Evolutionary conservation across 768 basidiomycete genomes (phyloP), one percentile per base, ranked within the genome.

Genomic region (Naganishia friedmannii): DNA sequence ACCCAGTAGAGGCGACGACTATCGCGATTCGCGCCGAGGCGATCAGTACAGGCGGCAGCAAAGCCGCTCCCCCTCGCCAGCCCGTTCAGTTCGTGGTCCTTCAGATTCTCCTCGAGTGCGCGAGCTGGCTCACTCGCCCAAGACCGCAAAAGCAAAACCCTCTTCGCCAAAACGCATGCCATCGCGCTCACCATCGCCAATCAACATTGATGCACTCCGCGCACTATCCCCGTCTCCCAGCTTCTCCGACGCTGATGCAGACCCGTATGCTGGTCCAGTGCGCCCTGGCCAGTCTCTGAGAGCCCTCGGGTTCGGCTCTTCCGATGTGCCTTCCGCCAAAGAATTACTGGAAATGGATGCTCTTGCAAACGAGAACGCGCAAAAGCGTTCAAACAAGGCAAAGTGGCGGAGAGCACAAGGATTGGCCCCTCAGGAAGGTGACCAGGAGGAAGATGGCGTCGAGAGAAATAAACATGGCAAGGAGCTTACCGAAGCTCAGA

Each of bases 331-430:
- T 39, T 92, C 91, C 19, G 90, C 95, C 78, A 86, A 86, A 63
- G 90, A 91, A 32, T 85, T 96, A 70, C 82, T 97, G 46, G 89
- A 88, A 7, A 86, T 90, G 83, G 90, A 93, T 72, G 84, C 86
- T 46, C 88, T 86, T 19, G 86, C 85, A 6, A 86, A 86, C 72
- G 85, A 86, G 69, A 84, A 84, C 17, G 86, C 88, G 67, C 91
- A 91, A 78, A 84, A 88, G 73, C 86, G 84, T 73, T 88, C 89
- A 72, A 84, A 86, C 67, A 93, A 91, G 79, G 89, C 91, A 7
- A 74, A 76, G 51, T 82, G 82, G 82, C 60, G 80, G 29, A 75
- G 75, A 12, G 72, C 72, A 53, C 78, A 82, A 68, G 82, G 82
- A 19, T 70, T 82, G 15, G 70, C 72, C 6, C 32, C 71, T 13